Percentiles rank a stretch among this genome's conserved stretches.
Evolutionary conservation across 2,329 filamentous ascomycete species (phyloP).

Genomic region (Macrophomina phaseolina): DNA sequence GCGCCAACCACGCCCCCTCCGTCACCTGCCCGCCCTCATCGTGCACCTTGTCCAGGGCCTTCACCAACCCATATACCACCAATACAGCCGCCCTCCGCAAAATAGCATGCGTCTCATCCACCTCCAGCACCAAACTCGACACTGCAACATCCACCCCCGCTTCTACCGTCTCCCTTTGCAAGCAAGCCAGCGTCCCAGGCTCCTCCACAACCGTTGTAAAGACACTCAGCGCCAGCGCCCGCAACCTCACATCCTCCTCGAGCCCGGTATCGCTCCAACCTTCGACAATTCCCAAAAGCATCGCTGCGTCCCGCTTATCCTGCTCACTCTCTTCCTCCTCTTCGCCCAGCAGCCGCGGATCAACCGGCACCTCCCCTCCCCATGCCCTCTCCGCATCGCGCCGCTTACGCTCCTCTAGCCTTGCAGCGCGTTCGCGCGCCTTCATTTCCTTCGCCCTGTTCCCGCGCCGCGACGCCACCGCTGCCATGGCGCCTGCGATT

Average conservation of each 20-base stretch:
- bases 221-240: slow-evolving; percentile 71
- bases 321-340: slow-evolving; percentile 36
- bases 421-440: slow-evolving; percentile 60
- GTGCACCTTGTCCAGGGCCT: slow-evolving; percentile 60
- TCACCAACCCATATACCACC: slow-evolving; percentile 66
- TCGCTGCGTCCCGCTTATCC: slow-evolving; percentile 49
- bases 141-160: slow-evolving; percentile 67
- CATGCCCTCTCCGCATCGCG: slow-evolving; percentile 60
- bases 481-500: slow-evolving; percentile 65
- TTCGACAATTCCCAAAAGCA: slow-evolving; percentile 65
- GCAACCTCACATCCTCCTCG: slow-evolving; percentile 72
- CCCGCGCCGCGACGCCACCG: slow-evolving; percentile 68
- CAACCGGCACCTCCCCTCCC: slow-evolving; percentile 56
- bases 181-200: slow-evolving; percentile 60
- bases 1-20: slow-evolving; percentile 49
- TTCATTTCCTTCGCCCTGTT: slow-evolving; percentile 63
- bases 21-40: slow-evolving; percentile 58
- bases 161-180: slow-evolving; percentile 41
- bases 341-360: slow-evolving; percentile 38
- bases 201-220: slow-evolving; percentile 66
- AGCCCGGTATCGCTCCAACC: slow-evolving; percentile 71
- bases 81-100: slow-evolving; percentile 70
- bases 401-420: slow-evolving; percentile 56
- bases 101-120: slow-evolving; percentile 65
- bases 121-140: slow-evolving; percentile 67